Percentiles rank a stretch among this genome's conserved stretches.
phyloP scores from a whole-genome alignment of 768 basidiomycete species.

The Rhizopogon vulgaris region DNA sequence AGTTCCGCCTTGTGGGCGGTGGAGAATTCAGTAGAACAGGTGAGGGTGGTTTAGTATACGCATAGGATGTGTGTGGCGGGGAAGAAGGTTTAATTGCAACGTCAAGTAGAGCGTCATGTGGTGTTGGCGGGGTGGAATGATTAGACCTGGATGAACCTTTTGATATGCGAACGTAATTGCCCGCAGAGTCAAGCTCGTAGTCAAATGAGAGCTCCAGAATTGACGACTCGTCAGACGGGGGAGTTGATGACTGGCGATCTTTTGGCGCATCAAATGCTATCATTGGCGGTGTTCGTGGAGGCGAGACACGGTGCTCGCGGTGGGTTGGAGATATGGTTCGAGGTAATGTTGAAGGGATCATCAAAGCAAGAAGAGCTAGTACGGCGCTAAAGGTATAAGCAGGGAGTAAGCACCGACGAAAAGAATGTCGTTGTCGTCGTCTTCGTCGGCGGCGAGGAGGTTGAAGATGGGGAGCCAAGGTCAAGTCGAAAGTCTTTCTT shows the following conservation, averaged over 20 bases:
- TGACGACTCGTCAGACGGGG: conserved; percentile 41
- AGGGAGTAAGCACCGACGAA: conserved; percentile 4
- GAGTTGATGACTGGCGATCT: conserved; percentile 25
- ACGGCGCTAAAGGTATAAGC: neutral
- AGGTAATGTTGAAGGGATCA: conserved; percentile 16
- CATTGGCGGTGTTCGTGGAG: conserved; percentile 24
- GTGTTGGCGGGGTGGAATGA: conserved; percentile 36
- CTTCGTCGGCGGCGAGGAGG: conserved; percentile 12
- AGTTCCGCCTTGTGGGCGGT: conserved; percentile 34
- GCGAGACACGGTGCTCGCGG: conserved; percentile 25
- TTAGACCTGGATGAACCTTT: conserved; percentile 34
- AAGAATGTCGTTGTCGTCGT: conserved; percentile 14
- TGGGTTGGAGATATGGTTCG: conserved; percentile 22
- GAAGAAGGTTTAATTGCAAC: conserved; percentile 19
- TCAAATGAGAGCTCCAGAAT: conserved; percentile 43
- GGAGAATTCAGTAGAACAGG: conserved; percentile 34
- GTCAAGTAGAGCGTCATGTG: conserved; percentile 27
- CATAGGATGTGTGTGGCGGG: conserved; percentile 17
- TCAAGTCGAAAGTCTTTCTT: conserved; percentile 16
- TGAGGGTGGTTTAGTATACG: conserved; percentile 22
- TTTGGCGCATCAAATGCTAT: conserved; percentile 25
- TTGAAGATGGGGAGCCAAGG: conserved; percentile 1
- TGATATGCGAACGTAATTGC: conserved; percentile 40
- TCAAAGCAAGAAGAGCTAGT: conserved; percentile 4
- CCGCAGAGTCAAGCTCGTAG: conserved; percentile 39